Evolutionary conservation across 1,284 basidiomycete genomes (phyloP), one percentile per base, ranked within the genome.

Genomic region (Ceratobasidium sp.): DNA sequence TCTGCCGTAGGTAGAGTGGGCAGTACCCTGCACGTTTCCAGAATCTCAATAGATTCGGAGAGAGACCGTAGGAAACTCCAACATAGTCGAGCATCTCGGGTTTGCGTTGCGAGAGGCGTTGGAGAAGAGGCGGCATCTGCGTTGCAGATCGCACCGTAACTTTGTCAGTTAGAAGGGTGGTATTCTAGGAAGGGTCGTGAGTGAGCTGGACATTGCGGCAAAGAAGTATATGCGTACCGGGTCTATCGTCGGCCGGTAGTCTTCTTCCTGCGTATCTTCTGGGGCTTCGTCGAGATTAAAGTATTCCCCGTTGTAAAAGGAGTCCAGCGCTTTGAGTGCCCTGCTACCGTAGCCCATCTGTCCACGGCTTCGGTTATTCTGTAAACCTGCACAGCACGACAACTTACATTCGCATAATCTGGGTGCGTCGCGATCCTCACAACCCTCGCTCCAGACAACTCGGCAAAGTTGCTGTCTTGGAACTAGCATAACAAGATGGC

Each of bases 321-420:
- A 87, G 79, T 95, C 93, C 65, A 99, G 85, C 0, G 91, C 90
- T 79, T 96, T 88, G 63, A 99, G 83, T 0, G 97, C 95, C 51
- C 96, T 88, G n/a, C 92, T 90, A 14, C 98, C 98, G 80, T 99
- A 99, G 4, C 98, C 98, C 96, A 98, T 98, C 91, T 95, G 80
- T 22, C 24, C 43, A 13, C 24, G 7, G 13, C 9, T 7, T 62
- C 19, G 39, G 19, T 43, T 16, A 64, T 31, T 11, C 24, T 11
- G 8, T 27, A 43, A 11, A 61, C 9, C 14, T 53, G 19, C 27
- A 53, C n/a, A 22, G 31, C 16, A 41, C 31, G 53, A 22, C 37
- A 16, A 85, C 91, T 80, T 77, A 94, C 93, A 78, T 88, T 90
- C 37, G 92, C 90, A 80, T 98, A 98, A 81, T 98, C 96, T 0